phyloP scores from a whole-genome alignment of 2,329 filamentous ascomycete genomes.

The Xenoacremonium recifei region DNA sequence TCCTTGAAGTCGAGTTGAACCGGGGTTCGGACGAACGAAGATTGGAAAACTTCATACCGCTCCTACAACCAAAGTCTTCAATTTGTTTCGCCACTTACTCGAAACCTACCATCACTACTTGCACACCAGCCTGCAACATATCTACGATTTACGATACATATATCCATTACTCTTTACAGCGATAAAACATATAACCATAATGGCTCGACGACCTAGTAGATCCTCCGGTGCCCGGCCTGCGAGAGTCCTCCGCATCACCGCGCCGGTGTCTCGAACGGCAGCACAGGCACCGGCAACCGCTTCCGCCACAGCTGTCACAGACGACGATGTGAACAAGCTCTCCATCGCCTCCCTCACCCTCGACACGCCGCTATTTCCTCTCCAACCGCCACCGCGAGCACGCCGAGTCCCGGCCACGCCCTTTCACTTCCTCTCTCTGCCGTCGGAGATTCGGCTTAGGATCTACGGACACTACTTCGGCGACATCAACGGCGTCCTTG shows the following conservation, averaged over 20 bases:
- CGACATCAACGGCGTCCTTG: constrained; percentile 53
- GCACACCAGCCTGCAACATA: too few relatives aligned
- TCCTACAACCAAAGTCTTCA: too few relatives aligned
- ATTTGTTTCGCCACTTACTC: too few relatives aligned
- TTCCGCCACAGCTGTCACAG: constrained; percentile 29
- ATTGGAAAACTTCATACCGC: too few relatives aligned
- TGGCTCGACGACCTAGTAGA: constrained; percentile 24
- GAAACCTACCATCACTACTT: too few relatives aligned
- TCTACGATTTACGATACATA: too few relatives aligned
- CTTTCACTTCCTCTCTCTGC: constrained; percentile 67
- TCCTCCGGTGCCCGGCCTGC: constrained; percentile 11
- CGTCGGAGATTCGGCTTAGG: constrained; percentile 66
- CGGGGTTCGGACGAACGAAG: too few relatives aligned
- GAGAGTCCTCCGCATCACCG: constrained; percentile 18
- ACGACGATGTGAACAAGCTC: constrained; percentile 40
- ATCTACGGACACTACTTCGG: constrained; percentile 66
- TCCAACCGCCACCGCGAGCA: constrained; percentile 33
- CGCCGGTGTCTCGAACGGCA: constrained; percentile 12
- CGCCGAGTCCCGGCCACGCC: constrained; percentile 37
- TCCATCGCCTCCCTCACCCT: constrained; percentile 45
- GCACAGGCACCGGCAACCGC: constrained; percentile 38
- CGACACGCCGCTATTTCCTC: constrained; percentile 32
- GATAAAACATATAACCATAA: constrained; percentile 8
- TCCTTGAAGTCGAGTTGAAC: not conserved
- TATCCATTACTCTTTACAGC: not conserved